Percentiles rank a stretch among this genome's conserved stretches.
Evolutionary conservation across 2,329 filamentous ascomycete species (phyloP).

Genomic region (Colletotrichum musicola): DNA sequence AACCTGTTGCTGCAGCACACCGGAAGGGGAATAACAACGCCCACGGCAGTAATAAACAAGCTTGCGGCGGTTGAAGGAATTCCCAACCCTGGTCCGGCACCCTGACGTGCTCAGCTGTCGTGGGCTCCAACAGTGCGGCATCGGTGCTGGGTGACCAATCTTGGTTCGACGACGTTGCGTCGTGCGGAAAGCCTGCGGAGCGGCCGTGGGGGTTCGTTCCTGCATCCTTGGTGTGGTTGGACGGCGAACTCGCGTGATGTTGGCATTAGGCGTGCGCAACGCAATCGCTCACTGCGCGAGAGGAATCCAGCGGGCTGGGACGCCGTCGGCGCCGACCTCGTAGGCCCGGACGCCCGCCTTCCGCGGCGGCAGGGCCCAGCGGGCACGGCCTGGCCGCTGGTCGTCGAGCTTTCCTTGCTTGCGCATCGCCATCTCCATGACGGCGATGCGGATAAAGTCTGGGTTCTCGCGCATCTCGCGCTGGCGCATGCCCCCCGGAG

Average conservation of each 20-base stretch:
- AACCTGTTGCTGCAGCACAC: constrained; percentile 11
- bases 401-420: constrained; percentile 75
- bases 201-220: constrained; percentile 3
- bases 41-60: constrained; percentile 27
- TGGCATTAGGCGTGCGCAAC: background rate
- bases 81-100: constrained; percentile 13
- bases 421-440: constrained; percentile 80
- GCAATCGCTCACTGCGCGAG: constrained; percentile 39
- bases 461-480: constrained; percentile 78
- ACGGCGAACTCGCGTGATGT: constrained; percentile 4
- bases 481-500: constrained; percentile 67
- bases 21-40: background rate
- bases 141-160: constrained; percentile 13
- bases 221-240: constrained; percentile 1
- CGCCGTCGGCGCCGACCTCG: constrained; percentile 68
- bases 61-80: constrained; percentile 20
- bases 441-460: constrained; percentile 78
- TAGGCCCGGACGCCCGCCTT: constrained; percentile 67
- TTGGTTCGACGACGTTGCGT: background rate
- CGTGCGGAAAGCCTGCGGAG: background rate
- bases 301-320: constrained; percentile 71
- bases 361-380: constrained; percentile 76
- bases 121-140: constrained; percentile 12
- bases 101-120: constrained; percentile 29
- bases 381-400: constrained; percentile 74